Conservation (phyloP, 108 stramenopile species). For the Pelagomonas calceolata region DNA sequence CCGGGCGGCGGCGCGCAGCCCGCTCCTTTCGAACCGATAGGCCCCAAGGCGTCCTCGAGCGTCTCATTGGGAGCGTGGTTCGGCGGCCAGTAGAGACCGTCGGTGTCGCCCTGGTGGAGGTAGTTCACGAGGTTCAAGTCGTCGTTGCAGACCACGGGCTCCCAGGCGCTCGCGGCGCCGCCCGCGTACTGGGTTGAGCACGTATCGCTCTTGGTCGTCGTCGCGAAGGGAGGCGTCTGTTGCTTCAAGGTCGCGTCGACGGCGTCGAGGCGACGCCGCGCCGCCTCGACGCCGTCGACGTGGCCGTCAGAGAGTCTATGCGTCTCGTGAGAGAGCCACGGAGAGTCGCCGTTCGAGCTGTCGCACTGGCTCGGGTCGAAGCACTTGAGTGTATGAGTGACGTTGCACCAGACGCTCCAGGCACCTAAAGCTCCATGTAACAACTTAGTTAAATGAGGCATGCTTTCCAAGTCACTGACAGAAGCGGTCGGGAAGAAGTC, state of each 20-base stretch:
- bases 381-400: slow-evolving; percentile 39
- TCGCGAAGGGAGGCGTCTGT: slow-evolving; percentile 1
- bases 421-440: no score
- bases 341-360: no score
- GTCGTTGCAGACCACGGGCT: slow-evolving; percentile 41
- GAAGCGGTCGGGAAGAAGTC: no score
- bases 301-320: no score
- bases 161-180: slow-evolving; percentile 7
- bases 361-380: slow-evolving; percentile 20
- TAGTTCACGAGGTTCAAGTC: slow-evolving; percentile 52
- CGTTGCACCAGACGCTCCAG: slow-evolving; percentile 66
- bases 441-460: no score
- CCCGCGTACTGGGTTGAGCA: background rate
- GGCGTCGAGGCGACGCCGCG: no score
- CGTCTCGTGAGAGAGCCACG: no score
- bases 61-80: slow-evolving; percentile 25
- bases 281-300: no score
- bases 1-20: slow-evolving; percentile 19
- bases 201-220: background rate
- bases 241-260: no score
- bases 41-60: slow-evolving; percentile 16
- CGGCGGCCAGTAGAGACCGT: slow-evolving; percentile 66
- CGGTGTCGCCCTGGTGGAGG: slow-evolving; percentile 40
- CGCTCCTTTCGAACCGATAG: background rate
- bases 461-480: no score